Percentiles rank a stretch among this genome's conserved stretches.
These are phyloP conservation scores for Trichomonas tenax DNA, from an alignment of 208 protist genomes.

Conservation along the genomic window DNA sequence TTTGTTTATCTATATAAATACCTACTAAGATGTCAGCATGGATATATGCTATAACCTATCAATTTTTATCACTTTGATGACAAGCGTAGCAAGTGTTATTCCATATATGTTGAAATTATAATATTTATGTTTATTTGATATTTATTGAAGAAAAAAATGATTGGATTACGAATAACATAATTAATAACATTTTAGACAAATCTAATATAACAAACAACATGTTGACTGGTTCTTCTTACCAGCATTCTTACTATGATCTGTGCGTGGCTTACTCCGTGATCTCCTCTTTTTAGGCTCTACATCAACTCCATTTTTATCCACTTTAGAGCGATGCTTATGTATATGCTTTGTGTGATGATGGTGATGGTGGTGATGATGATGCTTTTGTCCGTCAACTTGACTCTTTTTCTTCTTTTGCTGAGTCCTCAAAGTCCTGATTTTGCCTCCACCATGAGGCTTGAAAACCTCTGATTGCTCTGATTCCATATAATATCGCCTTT, in stretches of 20 bases:
- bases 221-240: not conserved
- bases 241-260: not conserved
- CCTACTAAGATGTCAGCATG: too few relatives aligned
- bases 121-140: too few relatives aligned
- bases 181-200: not conserved
- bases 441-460: not conserved
- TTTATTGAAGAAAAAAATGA: too few relatives aligned
- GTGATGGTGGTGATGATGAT: not conserved
- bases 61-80: too few relatives aligned
- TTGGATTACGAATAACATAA: too few relatives aligned
- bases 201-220: not conserved
- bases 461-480: not conserved
- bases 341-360: not conserved
- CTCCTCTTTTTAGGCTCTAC: not conserved
- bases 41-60: too few relatives aligned
- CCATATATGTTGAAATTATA: too few relatives aligned
- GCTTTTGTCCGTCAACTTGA: not conserved
- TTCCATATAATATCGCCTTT: not conserved
- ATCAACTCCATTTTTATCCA: not conserved
- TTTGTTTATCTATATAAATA: too few relatives aligned
- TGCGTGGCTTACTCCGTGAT: not conserved
- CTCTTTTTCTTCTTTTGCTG: not conserved
- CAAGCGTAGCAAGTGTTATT: too few relatives aligned
- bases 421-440: not conserved
- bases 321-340: too few relatives aligned